Conservation (phyloP, 139 green algal species). For the Chlorella sp. region DNA sequence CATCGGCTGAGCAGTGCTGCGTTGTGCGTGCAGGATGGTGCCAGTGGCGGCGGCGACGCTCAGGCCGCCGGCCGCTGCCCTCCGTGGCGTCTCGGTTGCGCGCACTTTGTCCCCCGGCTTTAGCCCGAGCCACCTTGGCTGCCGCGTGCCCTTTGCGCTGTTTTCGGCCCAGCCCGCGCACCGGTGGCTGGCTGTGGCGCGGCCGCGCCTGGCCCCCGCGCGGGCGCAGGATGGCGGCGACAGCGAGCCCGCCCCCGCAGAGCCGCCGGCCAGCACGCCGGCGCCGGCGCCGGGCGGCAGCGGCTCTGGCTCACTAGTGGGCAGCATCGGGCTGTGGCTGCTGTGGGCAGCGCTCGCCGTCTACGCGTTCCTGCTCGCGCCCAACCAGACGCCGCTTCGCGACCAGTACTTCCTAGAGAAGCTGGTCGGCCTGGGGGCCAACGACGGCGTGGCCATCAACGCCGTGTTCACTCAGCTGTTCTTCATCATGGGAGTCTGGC, state of each 20-base stretch:
- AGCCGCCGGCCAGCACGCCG: constrained; percentile 2
- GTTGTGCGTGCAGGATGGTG: too few species aligned
- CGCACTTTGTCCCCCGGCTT: too few species aligned
- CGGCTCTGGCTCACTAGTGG: constrained; percentile 6
- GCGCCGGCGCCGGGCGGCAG: not conserved
- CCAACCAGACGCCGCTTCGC: constrained; percentile 81
- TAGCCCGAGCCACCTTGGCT: too few species aligned
- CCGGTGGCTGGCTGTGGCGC: too few species aligned
- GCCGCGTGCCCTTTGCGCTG: too few species aligned
- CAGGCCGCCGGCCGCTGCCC: too few species aligned
- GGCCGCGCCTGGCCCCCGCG: too few species aligned
- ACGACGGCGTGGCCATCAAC: constrained; percentile 56
- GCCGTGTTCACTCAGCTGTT: constrained; percentile 69
- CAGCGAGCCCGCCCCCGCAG: not conserved
- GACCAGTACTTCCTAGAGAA: constrained; percentile 73
- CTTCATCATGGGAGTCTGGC: constrained; percentile 83
- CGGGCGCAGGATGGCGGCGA: not conserved
- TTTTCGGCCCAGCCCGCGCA: too few species aligned
- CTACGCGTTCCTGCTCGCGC: constrained; percentile 71
- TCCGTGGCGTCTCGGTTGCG: too few species aligned
- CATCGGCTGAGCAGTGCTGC: too few species aligned
- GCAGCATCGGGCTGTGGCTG: constrained; percentile 27
- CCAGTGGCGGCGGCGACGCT: too few species aligned
- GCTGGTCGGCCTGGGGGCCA: constrained; percentile 49
- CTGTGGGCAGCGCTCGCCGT: constrained; percentile 37